Evolutionary conservation across 495 filamentous ascomycete genomes (phyloP).

Genomic region (Amorphotheca resinae): DNA sequence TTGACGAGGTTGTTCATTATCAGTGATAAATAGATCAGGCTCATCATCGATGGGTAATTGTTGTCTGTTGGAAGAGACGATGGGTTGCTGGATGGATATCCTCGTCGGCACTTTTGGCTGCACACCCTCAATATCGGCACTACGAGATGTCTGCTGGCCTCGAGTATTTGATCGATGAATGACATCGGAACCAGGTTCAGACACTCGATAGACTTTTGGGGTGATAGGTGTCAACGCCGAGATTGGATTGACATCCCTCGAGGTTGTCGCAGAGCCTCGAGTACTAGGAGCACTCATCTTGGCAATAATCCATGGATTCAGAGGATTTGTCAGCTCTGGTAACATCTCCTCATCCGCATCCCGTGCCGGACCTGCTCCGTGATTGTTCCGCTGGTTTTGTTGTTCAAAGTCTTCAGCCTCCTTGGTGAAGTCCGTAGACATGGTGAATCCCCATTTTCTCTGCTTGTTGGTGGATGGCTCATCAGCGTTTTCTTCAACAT

Average conservation of each 20-base stretch:
- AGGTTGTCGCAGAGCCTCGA: neutral
- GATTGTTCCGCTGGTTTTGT: conserved; percentile 5
- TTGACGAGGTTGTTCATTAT: neutral
- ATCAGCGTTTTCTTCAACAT: neutral
- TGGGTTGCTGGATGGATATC: neutral
- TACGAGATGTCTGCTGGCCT: neutral
- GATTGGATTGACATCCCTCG: no score
- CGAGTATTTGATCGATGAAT: neutral
- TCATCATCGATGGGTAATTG: neutral
- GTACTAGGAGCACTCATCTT: conserved; percentile 37
- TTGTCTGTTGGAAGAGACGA: no score
- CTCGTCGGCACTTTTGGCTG: neutral
- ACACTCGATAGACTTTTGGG: neutral
- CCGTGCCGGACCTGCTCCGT: neutral
- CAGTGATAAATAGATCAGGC: conserved; percentile 3
- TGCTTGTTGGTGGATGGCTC: neutral
- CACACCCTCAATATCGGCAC: neutral
- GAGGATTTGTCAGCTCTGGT: conserved; percentile 13
- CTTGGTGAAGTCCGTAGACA: conserved; percentile 25
- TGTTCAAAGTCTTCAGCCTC: conserved; percentile 15
- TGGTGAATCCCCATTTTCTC: conserved; percentile 25
- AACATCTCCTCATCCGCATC: neutral
- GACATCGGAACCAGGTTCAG: neutral
- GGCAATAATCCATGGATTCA: conserved; percentile 50
- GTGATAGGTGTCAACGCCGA: neutral